Percentiles rank a stretch among this genome's conserved stretches.
phyloP scores from a whole-genome alignment of 148 eudicot species.

The Rhododendron mucronatum region DNA sequence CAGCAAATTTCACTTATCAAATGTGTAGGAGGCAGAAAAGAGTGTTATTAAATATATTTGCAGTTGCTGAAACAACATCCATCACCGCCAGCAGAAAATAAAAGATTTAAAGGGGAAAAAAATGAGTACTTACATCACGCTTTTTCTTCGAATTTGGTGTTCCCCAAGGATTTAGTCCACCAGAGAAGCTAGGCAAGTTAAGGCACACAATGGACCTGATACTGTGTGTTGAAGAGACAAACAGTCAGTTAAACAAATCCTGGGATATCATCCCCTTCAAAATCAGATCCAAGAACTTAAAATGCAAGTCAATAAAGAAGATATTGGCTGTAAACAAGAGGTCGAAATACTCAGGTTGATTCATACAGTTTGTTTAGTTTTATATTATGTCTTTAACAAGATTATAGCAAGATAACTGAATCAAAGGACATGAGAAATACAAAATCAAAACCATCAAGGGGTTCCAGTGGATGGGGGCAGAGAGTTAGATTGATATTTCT shows the following conservation, averaged over 20 bases:
- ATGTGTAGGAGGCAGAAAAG: background rate
- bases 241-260: background rate
- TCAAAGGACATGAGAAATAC: background rate
- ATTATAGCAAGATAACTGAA: background rate
- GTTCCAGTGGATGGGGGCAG: background rate
- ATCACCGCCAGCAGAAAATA: background rate
- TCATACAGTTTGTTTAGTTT: background rate
- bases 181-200: constrained; percentile 98
- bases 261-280: background rate
- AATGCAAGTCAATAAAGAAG: background rate
- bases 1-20: background rate
- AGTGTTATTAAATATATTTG: background rate
- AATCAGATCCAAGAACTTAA: background rate
- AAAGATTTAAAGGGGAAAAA: background rate
- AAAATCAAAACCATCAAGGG: background rate
- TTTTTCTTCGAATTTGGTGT: constrained; percentile 56
- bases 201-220: constrained; percentile 93
- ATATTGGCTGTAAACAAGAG: background rate
- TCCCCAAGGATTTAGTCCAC: constrained; percentile 99
- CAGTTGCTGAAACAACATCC: background rate
- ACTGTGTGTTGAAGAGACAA: constrained; percentile 36
- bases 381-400: background rate
- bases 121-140: constrained; percentile 43
- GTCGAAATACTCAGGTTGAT: background rate
- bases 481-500: background rate